Conservation (phyloP, 1,284 basidiomycete genomes). For the Fomitopsis palustris region DNA sequence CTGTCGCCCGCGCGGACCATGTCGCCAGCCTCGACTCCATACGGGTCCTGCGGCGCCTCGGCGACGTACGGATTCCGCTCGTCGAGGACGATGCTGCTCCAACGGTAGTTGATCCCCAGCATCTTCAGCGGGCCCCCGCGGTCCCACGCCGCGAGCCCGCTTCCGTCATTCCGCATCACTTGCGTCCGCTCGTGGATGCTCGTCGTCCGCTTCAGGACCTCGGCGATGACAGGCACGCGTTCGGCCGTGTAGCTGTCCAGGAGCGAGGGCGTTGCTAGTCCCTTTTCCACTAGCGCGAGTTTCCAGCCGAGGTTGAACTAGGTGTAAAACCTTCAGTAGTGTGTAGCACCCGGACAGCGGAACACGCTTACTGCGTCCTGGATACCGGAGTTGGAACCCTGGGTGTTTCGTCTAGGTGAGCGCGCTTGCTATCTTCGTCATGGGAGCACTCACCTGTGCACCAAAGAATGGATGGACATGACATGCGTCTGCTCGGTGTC, state of each 20-base stretch:
- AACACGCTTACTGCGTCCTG: constrained; percentile 7
- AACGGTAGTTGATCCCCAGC: constrained; percentile 43
- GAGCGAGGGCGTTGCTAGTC: constrained; percentile 16
- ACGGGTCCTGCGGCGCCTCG: background rate
- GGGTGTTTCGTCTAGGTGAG: background rate
- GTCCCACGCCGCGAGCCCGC: background rate
- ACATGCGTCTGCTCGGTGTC: constrained; percentile 17
- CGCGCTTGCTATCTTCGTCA: background rate
- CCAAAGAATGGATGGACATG: constrained; percentile 30
- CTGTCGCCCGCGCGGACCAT: constrained; percentile 36
- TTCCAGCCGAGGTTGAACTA: constrained; percentile 32
- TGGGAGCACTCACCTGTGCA: constrained; percentile 24
- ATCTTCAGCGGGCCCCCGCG: constrained; percentile 27
- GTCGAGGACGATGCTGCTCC: constrained; percentile 36
- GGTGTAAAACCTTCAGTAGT: background rate
- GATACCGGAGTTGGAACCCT: constrained; percentile 10
- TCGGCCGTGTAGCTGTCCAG: constrained; percentile 25
- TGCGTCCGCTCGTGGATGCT: constrained; percentile 5
- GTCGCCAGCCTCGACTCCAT: background rate
- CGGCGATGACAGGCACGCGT: constrained; percentile 24
- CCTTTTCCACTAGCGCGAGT: constrained; percentile 26
- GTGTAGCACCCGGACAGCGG: background rate
- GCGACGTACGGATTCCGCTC: background rate
- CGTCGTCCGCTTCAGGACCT: constrained; percentile 22
- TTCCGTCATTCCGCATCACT: background rate